Base-by-base conservation (phyloP, 768 basidiomycete species). In the Leucogyrophana mollusca region DNA sequence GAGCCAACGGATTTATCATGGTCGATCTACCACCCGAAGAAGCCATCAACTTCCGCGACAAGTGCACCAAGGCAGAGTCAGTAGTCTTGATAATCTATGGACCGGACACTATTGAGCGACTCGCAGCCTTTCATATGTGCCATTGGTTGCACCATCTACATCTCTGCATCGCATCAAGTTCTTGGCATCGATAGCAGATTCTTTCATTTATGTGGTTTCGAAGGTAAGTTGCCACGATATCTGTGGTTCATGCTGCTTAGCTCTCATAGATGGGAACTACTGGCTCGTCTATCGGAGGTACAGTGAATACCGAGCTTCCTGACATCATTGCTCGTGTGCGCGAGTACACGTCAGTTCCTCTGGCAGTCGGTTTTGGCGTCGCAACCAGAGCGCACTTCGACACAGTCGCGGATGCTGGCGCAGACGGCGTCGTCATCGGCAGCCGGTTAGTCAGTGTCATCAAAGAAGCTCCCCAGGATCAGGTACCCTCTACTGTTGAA, bases 1-100 rank as follows among this genome's bases (percentile, higher is more conserved):
- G 95, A 13, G 96, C 92, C 0, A 98, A 95, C 64, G 96, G 96
- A 1, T 99, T 94, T 62, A 94, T 98, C 55, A 83, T 99, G 70
- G 94, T 98, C 20, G 96, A 99, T 63, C 82, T 98, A 22, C 96
- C 96, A 25, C 96, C 96, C 11, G 94, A 97, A 68, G 96, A 99
- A 66, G 94, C 96, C 23, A 70, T 94, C 52, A 70, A 77, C 20
- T 98, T 99, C 76, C 80, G 94, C 32, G 79, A 86, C 56, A 91
- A 94, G 62, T 98, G 96, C 65, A 75, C 79, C 14, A 80, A 75
- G 50, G 76, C 83, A 30, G 80, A 82, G 95, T 96, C 59, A 57
- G 90, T 75, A 16, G 25, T 10, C 11, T 32, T 20, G 27, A 13
- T 41, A 20, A 41, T 37, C 18, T 34, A 4, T 22, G 9, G 33